phyloP scores from a whole-genome alignment of 2,329 filamentous ascomycete species.

The Claviceps cyperi region DNA sequence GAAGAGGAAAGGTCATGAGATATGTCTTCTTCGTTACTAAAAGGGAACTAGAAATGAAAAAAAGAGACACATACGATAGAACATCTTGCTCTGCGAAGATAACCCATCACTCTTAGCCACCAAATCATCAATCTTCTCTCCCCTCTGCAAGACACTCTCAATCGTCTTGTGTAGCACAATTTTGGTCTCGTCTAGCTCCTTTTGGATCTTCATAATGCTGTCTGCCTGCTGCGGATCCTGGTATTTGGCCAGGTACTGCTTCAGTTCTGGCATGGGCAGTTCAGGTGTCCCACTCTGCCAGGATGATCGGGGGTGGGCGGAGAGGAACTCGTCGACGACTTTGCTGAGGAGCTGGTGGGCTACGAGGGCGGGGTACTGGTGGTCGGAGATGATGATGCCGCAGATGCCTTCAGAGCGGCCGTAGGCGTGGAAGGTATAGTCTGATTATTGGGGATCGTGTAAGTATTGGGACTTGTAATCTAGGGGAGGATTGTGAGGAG shows the following conservation, averaged over 20 bases:
- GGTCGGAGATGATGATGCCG: constrained; percentile 64
- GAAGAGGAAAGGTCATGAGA: neutral
- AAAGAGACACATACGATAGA: constrained; percentile 53
- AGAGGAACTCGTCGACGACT: constrained; percentile 73
- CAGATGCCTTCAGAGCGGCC: constrained; percentile 59
- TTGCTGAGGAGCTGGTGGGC: constrained; percentile 81
- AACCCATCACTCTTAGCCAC: constrained; percentile 87
- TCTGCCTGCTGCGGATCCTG: constrained; percentile 82
- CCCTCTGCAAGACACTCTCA: constrained; percentile 70
- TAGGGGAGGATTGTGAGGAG: too few relatives aligned
- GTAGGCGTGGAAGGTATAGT: constrained; percentile 68
- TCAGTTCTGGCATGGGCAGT: constrained; percentile 56
- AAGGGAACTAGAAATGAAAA: neutral
- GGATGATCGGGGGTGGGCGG: constrained; percentile 54
- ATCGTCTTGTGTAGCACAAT: constrained; percentile 96
- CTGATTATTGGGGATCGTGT: constrained; percentile 13
- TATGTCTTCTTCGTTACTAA: neutral
- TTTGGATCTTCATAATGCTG: constrained; percentile 89
- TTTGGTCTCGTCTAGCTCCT: constrained; percentile 95
- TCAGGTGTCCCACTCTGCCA: constrained; percentile 43
- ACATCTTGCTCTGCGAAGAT: constrained; percentile 91
- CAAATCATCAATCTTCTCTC: constrained; percentile 90
- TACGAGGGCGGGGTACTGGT: constrained; percentile 61
- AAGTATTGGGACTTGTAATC: neutral
- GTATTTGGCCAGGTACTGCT: constrained; percentile 60